Percentiles rank a stretch among this genome's conserved stretches.
Conservation (phyloP, 2,329 filamentous ascomycete genomes). For the Aureobasidium musti region DNA sequence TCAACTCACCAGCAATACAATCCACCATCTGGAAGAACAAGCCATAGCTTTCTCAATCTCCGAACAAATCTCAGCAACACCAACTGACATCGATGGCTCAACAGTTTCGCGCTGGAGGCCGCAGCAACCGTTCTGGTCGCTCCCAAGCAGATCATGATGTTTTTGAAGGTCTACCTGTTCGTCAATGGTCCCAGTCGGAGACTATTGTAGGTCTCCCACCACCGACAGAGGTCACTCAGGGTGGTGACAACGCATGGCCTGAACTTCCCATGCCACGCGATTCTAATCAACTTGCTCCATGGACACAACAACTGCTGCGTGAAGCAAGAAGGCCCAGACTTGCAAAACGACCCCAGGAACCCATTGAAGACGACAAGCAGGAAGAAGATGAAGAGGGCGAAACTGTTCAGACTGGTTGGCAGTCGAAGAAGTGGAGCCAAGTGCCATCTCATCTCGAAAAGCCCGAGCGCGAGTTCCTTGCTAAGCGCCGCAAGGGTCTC, state of each 20-base stretch:
- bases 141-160: constrained; percentile 65
- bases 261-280: constrained; percentile 90
- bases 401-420: constrained; percentile 49
- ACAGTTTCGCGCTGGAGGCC: constrained; percentile 59
- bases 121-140: constrained; percentile 60
- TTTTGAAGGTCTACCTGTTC: constrained; percentile 76
- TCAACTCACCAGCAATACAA: background rate
- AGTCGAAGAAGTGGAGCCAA: constrained; percentile 59
- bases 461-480: constrained; percentile 63
- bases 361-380: constrained; percentile 63
- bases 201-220: constrained; percentile 53
- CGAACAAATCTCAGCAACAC: background rate
- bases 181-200: constrained; percentile 78
- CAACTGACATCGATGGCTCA: constrained; percentile 3
- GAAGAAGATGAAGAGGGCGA: constrained; percentile 40
- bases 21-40: background rate
- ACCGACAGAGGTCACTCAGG: constrained; percentile 64
- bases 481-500: constrained; percentile 62
- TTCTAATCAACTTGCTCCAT: constrained; percentile 71
- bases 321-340: constrained; percentile 75
- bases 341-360: constrained; percentile 69
- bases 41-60: background rate
- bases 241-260: constrained; percentile 69
- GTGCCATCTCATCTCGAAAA: constrained; percentile 60
- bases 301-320: constrained; percentile 79